Evolutionary conservation across 768 basidiomycete species (phyloP), one percentile per base, ranked within the genome.

Genomic region (Candolleomyces aberdarensis): DNA sequence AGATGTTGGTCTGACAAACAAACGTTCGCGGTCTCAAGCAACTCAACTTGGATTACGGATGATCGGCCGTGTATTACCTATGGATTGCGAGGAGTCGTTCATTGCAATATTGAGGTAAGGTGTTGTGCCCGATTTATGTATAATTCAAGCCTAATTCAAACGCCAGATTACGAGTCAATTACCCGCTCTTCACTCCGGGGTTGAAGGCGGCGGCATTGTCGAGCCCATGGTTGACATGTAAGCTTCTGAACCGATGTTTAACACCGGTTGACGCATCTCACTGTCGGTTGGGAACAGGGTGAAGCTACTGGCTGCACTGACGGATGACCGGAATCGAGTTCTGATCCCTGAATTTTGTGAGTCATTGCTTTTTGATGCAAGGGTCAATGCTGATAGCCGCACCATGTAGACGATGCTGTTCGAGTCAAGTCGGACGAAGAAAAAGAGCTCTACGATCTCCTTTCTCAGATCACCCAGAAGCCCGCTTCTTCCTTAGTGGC

Each of bases 191-290:
- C 97, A 99, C 72, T 95, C 94, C 15, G 97, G 97, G 63, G 83
- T 98, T 9, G 94, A 97, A 67, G 97, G 97, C 36, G 97, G 97
- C 15, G 90, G 85, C 1, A 82, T 87, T 1, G 76, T 77, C 3
- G 97, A 99, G 73, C 96, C 97, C 0, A 94, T 98, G 91, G 78
- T 87, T 53, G 97, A 98, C 67, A 93, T 98, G 91, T 92, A 66
- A 59, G 6, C 20, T 4, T 26, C 2, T 40, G 26, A n/a, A 7
- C 40, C 46, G 50, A 65, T 50, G 31, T 5, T 19, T 20, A 64
- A 53, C 20, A 52, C 26, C 26, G 3, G 3, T 26, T 26, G 1
- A 3, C 26, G 26, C 26, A 26, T 26, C 26, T 26, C 26, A 26
- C 26, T 26, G 26, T 26, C 26, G 26, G 1, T 26, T 3, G 26